Base-by-base conservation (phyloP, 176 grass and related monocot genomes). In the Zoysia pacifica region DNA sequence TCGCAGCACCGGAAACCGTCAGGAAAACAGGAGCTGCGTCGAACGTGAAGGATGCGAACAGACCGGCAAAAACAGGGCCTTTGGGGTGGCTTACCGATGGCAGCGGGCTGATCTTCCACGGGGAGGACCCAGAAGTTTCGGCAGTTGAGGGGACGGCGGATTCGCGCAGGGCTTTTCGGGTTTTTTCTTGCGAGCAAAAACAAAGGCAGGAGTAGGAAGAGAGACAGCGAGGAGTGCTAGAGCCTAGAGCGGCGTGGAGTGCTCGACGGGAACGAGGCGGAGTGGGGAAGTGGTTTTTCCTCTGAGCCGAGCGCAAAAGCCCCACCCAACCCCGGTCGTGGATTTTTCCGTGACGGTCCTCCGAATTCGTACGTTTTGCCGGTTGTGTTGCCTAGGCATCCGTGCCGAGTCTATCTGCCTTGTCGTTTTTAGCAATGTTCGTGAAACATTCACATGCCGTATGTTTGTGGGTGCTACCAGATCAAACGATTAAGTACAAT, bases 101-200 rank as follows among this genome's bases (percentile, higher is more conserved):
- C 62, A 52, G 52, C 36, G 40, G 41, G 50, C 40, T 8, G 62
- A 68, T 48, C 61, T 75, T 72, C 4, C 69, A 39, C 20, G 76
- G 59, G 18, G 60, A 53, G 62, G 50, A 65, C 77, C 62, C 40
- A 45, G 62, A 69, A 37, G 52, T 38, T 75, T 81, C 64, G 77
- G 18, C 53, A 4, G 77, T 44, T 60, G 77, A 73, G 60, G 48
- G 6, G 62, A 58, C 70, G 48, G 63, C 70, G 19, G 58, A 75
- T 86, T 81, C 61, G 16, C n/a, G 52, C 9, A 11, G 37, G 69
- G 13, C 2, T 67, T 80, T 74, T 39, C 44, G 61, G 12, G 1
- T 62, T 75, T 81, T 86, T 69, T 59, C 62, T 81, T 19, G 77
- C 63, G 36, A 75, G 53, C 77, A 74, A 86, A 73, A 81, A 69